phyloP scores from a whole-genome alignment of 441 rosid genomes.

The Eutrema salsugineum region DNA sequence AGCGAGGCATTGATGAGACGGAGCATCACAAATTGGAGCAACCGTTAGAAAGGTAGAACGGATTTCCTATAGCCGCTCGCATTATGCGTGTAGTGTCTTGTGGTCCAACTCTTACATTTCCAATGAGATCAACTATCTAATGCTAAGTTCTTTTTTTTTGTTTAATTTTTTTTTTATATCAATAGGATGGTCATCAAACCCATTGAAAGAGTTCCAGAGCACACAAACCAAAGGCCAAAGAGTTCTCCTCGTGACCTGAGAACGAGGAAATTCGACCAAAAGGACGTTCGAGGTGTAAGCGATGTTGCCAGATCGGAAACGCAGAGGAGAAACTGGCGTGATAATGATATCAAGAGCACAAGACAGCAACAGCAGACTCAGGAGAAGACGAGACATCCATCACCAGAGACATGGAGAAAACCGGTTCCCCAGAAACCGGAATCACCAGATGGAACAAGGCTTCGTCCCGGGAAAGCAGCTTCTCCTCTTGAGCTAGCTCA shows the following conservation, averaged over 20 bases:
- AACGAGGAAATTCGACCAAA: conserved; percentile 50
- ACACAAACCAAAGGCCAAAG: conserved; percentile 38
- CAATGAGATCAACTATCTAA: not conserved
- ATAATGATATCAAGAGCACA: conserved; percentile 46
- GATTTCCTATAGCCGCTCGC: not conserved
- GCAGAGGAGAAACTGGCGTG: conserved; percentile 63
- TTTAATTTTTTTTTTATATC: not conserved
- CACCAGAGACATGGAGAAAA: conserved; percentile 86
- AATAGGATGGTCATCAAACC: conserved; percentile 47
- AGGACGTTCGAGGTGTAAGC: conserved; percentile 36
- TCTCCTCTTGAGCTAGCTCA: conserved; percentile 82
- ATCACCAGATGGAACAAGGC: conserved; percentile 45
- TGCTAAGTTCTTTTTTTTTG: not conserved
- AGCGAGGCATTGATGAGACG: conserved; percentile 52
- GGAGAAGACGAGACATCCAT: conserved; percentile 59
- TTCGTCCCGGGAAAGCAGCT: conserved; percentile 65
- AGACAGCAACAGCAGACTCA: conserved; percentile 49
- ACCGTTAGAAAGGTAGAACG: conserved; percentile 46
- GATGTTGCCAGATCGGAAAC: conserved; percentile 46
- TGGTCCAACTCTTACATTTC: not conserved
- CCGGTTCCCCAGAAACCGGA: conserved; percentile 51
- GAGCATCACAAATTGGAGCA: conserved; percentile 42
- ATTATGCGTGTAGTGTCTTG: not conserved
- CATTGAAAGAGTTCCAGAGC: conserved; percentile 46
- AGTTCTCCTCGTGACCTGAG: conserved; percentile 45